These are phyloP conservation scores for Russula abietina DNA, from an alignment of 768 basidiomycete species.

Conservation along the genomic window DNA sequence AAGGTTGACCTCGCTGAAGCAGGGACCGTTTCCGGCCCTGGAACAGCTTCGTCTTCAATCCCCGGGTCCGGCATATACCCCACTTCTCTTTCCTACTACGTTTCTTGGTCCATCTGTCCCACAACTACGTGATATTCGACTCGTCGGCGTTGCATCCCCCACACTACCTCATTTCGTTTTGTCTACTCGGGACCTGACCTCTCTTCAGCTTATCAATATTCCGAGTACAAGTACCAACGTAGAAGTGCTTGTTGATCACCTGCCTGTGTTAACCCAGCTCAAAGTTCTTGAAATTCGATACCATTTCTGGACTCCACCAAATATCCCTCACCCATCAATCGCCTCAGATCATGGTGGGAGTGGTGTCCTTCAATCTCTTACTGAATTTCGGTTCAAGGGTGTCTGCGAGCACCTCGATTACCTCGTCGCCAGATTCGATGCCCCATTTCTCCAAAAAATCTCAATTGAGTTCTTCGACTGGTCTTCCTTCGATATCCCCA, in stretches of 20 bases:
- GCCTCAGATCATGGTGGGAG: too few relatives aligned
- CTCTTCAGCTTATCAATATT: conserved; percentile 2
- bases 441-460: neutral
- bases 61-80: neutral
- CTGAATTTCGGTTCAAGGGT: conserved; percentile 7
- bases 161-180: conserved; percentile 6
- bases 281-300: neutral
- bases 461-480: neutral
- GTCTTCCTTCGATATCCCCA: neutral
- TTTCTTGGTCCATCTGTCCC: conserved; percentile 7
- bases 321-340: neutral
- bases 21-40: neutral
- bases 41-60: conserved; percentile 3
- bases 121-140: conserved; percentile 6
- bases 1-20: neutral
- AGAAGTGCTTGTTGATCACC: neutral
- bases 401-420: neutral
- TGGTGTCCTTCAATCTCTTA: neutral
- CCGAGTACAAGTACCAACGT: neutral
- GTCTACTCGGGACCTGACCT: neutral
- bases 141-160: neutral
- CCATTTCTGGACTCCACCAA: neutral
- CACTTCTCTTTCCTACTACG: neutral
- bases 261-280: neutral
- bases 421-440: neutral